Evolutionary conservation across 805 yeast genomes (phyloP), one percentile per base, ranked within the genome.

Genomic region (Ascoidea rubescens): DNA sequence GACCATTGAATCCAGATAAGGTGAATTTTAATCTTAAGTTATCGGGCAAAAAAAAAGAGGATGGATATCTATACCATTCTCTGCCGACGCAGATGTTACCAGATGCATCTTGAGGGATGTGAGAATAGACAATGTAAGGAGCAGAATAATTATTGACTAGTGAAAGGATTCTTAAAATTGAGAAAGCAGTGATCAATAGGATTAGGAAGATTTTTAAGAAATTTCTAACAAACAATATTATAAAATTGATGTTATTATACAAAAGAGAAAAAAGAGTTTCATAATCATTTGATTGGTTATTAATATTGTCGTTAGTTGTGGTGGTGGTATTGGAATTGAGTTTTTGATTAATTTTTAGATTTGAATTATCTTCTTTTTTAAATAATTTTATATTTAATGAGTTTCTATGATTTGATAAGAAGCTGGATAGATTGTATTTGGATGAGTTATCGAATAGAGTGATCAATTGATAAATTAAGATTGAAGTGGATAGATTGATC

Each of bases 11-110:
- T 1, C 91, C 93, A 53, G 88, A 81, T 52, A 73, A 69, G 7
- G 86, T 78, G 64, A 87, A 91, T 59, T 71, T 71, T 30, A 88
- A 68, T 57, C 96, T 69, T 59, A 73, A 73, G 53, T 78, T 70
- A 4, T 77, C 74, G 4, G 86, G 82, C 30, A 91, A 68, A 62
- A 90, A 87, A 63, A 89, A 86, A 0, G 96, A 89, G 0, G 86
- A 80, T 7, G 98, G 96, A 66, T 71, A 90, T 62, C 91, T 85
- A 61, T 87, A 88, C 97, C 97, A 90, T 67, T 91, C 97, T 54
- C 96, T 75, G 2, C 96, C 97, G n/a, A 85, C 73, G 66, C 98
- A 91, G 0, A 91, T 83, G 57, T 79, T 83, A 44, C 67, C 68
- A 12, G 55, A 49, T 4, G 60, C 58, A 5, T 60, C 53, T 17